Conservation (phyloP, 805 yeast genomes). For the Saturnispora gosingensis region DNA sequence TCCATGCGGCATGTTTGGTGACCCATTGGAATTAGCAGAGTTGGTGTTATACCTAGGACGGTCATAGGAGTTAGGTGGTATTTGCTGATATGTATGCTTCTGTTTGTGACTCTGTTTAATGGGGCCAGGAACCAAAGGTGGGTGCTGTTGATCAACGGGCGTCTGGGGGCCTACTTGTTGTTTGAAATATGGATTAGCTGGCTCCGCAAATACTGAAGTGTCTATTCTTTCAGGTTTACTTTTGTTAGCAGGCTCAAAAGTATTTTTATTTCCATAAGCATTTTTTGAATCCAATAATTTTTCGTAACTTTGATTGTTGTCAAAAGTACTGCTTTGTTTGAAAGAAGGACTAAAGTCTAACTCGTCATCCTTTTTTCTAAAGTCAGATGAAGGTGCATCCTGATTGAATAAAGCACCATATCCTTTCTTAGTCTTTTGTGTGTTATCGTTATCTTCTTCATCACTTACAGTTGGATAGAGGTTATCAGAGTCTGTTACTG, state of each 20-base stretch:
- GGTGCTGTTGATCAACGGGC: slow-evolving; percentile 11
- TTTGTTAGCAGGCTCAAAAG: not conserved
- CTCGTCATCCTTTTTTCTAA: not conserved
- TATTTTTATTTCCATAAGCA: not conserved
- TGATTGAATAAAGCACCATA: not conserved
- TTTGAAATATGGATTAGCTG: slow-evolving; percentile 12
- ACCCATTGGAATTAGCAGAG: not conserved
- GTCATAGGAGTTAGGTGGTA: not conserved
- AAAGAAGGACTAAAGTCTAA: slow-evolving; percentile 4
- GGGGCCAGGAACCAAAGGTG: slow-evolving; percentile 5
- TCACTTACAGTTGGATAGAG: slow-evolving; percentile 4
- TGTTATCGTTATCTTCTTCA: slow-evolving; percentile 4
- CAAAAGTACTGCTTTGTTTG: not conserved
- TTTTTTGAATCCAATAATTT: not conserved
- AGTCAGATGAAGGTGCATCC: not conserved
- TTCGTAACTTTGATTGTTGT: not conserved
- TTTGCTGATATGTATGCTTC: not conserved
- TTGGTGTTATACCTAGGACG: not conserved
- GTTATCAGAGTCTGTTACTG: not conserved
- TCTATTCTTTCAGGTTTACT: not conserved
- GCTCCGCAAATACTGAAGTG: slow-evolving; percentile 8
- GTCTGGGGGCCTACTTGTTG: slow-evolving; percentile 7
- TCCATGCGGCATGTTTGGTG: not conserved
- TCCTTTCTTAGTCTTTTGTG: not conserved
- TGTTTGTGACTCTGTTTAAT: slow-evolving; percentile 1